Conservation (phyloP, 495 filamentous ascomycete species). For the Penicillium canariense region DNA sequence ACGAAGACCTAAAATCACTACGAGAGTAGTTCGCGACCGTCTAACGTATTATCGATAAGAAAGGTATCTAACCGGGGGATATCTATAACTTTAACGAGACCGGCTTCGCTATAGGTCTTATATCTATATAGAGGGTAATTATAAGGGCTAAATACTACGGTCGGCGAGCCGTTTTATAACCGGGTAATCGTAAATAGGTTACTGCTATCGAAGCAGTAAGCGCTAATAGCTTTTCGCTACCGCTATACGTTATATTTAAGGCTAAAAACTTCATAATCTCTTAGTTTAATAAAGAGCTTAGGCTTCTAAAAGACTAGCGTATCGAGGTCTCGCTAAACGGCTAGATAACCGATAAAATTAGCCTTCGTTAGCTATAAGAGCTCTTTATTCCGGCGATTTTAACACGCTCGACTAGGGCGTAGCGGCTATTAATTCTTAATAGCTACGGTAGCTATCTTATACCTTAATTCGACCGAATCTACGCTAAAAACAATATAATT, state of each 20-base stretch:
- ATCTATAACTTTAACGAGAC: conserved; percentile 1
- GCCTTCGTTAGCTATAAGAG: not conserved
- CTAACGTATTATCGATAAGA: not conserved
- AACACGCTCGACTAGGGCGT: not conserved
- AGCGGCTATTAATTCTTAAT: conserved; percentile 4
- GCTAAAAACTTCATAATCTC: not conserved
- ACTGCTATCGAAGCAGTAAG: not conserved
- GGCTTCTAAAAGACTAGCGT: not conserved
- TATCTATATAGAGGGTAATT: not conserved
- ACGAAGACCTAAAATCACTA: not conserved
- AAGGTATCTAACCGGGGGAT: not conserved
- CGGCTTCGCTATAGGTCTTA: not conserved
- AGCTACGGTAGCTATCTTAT: not conserved
- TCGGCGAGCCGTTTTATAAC: not conserved
- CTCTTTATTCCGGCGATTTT: not conserved
- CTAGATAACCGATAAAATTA: not conserved
- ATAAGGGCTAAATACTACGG: not conserved
- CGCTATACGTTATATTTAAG: not conserved
- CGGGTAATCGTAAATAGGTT: not conserved
- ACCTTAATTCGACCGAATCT: conserved; percentile 1
- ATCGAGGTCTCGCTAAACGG: not conserved
- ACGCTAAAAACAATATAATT: not conserved
- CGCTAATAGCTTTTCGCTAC: not conserved
- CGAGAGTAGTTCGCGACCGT: not conserved
- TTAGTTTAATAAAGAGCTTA: not conserved